Evolutionary conservation across 2,329 filamentous ascomycete species (phyloP).

Genomic region (Pseudogymnoascus sp.): DNA sequence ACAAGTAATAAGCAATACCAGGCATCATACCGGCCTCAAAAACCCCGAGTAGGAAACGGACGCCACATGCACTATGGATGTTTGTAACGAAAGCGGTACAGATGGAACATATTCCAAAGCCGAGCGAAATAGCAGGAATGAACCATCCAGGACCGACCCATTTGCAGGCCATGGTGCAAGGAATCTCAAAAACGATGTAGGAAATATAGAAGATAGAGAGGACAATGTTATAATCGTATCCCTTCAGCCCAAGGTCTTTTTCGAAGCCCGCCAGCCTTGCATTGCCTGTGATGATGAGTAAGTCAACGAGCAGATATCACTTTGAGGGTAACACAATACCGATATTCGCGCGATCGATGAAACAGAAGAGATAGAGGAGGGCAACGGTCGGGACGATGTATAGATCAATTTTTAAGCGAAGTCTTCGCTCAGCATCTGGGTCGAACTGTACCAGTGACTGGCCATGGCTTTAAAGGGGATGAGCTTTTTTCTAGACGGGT

Average conservation of each 20-base stretch:
- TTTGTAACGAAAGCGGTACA: constrained; percentile 58
- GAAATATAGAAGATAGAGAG: constrained; percentile 65
- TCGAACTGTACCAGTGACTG: constrained; percentile 48
- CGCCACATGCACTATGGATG: constrained; percentile 45
- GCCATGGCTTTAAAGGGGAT: constrained; percentile 36
- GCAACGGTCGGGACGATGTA: constrained; percentile 59
- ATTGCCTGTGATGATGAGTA: constrained; percentile 45
- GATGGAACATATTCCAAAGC: constrained; percentile 57
- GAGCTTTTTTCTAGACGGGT: background rate
- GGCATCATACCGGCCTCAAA: constrained; percentile 71
- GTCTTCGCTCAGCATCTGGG: constrained; percentile 46
- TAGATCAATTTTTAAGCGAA: constrained; percentile 59
- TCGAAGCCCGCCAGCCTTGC: constrained; percentile 60
- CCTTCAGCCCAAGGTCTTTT: constrained; percentile 49
- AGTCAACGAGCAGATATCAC: background rate
- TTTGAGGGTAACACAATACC: constrained; percentile 35
- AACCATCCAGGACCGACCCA: constrained; percentile 67
- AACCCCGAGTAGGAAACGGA: constrained; percentile 60
- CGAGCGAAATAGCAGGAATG: constrained; percentile 53
- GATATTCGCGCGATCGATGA: constrained; percentile 69
- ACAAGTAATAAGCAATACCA: constrained; percentile 67
- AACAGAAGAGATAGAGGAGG: constrained; percentile 64
- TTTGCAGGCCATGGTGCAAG: constrained; percentile 62
- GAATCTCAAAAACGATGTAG: constrained; percentile 68
- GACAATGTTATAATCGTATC: constrained; percentile 63